Conservation (phyloP, 2,329 filamentous ascomycete species). For the Dactylonectria estremocensis region DNA sequence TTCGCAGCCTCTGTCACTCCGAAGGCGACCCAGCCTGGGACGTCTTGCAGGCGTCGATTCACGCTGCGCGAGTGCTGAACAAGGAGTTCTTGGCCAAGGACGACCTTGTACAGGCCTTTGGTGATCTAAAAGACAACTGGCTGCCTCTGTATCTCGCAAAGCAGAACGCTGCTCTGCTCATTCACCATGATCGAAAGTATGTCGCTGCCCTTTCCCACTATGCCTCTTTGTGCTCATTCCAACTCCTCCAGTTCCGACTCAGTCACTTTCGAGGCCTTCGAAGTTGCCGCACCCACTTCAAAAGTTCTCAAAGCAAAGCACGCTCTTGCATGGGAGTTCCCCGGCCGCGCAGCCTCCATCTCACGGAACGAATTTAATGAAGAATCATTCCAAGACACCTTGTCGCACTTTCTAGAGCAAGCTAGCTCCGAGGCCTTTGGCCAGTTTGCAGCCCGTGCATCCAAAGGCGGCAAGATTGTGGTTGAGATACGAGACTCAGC, state of each 20-base stretch:
- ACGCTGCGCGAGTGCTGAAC: conserved; percentile 14
- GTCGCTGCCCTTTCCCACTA: not conserved
- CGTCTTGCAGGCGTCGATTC: conserved; percentile 21
- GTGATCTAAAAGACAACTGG: conserved; percentile 21
- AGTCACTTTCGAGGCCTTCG: conserved; percentile 70
- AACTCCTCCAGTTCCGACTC: conserved; percentile 29
- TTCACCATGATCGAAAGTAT: conserved; percentile 41
- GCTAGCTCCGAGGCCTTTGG: conserved; percentile 68
- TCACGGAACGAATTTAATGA: conserved; percentile 50
- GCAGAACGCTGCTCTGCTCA: conserved; percentile 54
- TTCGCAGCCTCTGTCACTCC: conserved; percentile 5
- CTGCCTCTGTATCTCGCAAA: conserved; percentile 37
- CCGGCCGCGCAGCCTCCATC: conserved; percentile 65
- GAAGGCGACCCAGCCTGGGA: conserved; percentile 6
- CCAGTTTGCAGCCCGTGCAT: conserved; percentile 64
- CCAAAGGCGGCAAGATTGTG: conserved; percentile 65
- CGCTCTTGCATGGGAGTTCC: conserved; percentile 73
- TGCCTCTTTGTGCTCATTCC: not conserved
- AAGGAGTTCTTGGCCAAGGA: conserved; percentile 1
- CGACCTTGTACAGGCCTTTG: conserved; percentile 1
- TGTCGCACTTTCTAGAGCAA: conserved; percentile 70
- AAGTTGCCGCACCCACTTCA: conserved; percentile 67
- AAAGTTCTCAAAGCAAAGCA: conserved; percentile 66
- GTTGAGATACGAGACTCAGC: conserved; percentile 72
- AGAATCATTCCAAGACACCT: conserved; percentile 59